Evolutionary conservation across 2,329 filamentous ascomycete genomes (phyloP).

Genomic region (Aspergillus viridinutans): DNA sequence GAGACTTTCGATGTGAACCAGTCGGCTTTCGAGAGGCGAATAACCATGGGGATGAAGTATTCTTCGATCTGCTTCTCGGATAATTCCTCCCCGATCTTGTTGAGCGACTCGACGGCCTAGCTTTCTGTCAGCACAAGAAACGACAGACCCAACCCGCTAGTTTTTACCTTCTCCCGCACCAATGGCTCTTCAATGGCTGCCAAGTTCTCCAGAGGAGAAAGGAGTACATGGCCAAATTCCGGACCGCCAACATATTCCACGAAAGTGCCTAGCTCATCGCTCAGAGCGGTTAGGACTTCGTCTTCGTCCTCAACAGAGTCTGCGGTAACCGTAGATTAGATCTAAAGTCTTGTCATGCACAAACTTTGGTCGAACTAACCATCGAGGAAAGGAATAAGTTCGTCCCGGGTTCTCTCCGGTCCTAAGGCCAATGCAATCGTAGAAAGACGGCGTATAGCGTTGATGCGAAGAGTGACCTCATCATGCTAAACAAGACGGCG

Average conservation of each 20-base stretch:
- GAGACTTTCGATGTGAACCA: conserved; percentile 99
- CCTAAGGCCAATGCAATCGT: conserved; percentile 96
- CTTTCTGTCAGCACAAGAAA: conserved; percentile 4
- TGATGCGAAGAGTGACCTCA: conserved; percentile 94
- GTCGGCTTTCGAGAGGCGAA: conserved; percentile 96
- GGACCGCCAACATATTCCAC: conserved; percentile 96
- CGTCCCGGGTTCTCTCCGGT: conserved; percentile 92
- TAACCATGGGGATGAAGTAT: conserved; percentile 91
- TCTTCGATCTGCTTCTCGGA: conserved; percentile 92
- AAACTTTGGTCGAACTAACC: conserved; percentile 57
- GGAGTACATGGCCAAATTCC: conserved; percentile 89
- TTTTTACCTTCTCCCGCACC: conserved; percentile 86
- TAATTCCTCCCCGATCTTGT: conserved; percentile 95
- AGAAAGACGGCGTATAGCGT: conserved; percentile 95
- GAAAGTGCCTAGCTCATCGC: conserved; percentile 93
- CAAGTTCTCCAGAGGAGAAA: conserved; percentile 95
- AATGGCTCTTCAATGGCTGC: conserved; percentile 97
- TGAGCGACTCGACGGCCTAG: conserved; percentile 95
- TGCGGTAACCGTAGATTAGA: conserved; percentile 42
- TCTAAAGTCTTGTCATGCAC: conserved; percentile 10
- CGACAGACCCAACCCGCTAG: background rate
- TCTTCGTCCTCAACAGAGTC: conserved; percentile 99
- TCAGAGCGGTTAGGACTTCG: conserved; percentile 93
- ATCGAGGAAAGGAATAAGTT: conserved; percentile 98
- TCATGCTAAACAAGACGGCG: conserved; percentile 66